A percentile compares a stretch with the other conserved stretches of the same genome.
Evolutionary conservation across 2,329 filamentous ascomycete species (phyloP).

Genomic region (Conoideocrella luteorostrata): DNA sequence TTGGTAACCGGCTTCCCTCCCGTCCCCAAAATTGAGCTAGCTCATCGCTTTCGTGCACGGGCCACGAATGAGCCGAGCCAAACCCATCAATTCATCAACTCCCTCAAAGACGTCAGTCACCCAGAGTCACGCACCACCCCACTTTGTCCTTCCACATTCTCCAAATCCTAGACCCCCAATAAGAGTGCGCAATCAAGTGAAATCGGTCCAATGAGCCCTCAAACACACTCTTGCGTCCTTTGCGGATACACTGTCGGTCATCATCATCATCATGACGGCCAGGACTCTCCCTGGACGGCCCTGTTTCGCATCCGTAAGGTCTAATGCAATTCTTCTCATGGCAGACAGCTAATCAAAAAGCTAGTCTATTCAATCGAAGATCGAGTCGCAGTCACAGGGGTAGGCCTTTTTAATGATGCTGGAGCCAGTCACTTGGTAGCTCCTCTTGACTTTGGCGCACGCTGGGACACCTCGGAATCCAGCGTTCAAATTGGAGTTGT

Average conservation of each 20-base stretch:
- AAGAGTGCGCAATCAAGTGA: too few relatives aligned
- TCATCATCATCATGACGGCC: not conserved
- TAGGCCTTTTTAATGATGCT: conserved; percentile 6
- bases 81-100: too few relatives aligned
- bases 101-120: too few relatives aligned
- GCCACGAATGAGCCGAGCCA: too few relatives aligned
- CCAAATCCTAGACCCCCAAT: too few relatives aligned
- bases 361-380: conserved; percentile 9
- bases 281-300: conserved; percentile 5
- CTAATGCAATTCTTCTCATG: not conserved
- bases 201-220: too few relatives aligned
- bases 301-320: conserved; percentile 11
- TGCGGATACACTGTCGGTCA: conserved; percentile 7
- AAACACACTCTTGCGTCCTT: conserved; percentile 8
- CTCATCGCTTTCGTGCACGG: too few relatives aligned
- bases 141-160: too few relatives aligned
- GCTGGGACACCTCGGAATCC: conserved; percentile 9
- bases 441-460: conserved; percentile 7
- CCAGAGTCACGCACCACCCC: too few relatives aligned
- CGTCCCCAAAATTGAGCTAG: too few relatives aligned
- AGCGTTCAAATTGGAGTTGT: conserved; percentile 3
- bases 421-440: conserved; percentile 3
- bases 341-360: conserved; percentile 5
- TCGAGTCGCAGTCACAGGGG: conserved; percentile 6
- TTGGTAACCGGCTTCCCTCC: too few relatives aligned